Conservation (phyloP, 2,329 filamentous ascomycete genomes). For the Calonectria henricotiae region DNA sequence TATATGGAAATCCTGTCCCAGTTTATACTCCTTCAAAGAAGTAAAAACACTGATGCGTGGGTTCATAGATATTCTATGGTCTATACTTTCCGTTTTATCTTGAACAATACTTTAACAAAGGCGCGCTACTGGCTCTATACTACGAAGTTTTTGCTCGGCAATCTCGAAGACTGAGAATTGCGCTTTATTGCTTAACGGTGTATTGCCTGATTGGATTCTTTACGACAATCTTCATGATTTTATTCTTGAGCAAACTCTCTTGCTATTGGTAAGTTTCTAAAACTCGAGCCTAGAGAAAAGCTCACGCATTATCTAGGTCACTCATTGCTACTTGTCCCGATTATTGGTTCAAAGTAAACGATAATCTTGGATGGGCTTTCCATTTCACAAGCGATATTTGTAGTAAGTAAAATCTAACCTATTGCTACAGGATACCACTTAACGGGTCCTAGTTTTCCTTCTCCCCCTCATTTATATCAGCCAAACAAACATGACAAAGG, state of each 20-base stretch:
- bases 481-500: conserved; percentile 15
- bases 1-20: background rate
- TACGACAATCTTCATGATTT: background rate
- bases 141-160: conserved; percentile 17
- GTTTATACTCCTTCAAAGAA: too few relatives aligned
- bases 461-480: conserved; percentile 15
- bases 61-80: background rate
- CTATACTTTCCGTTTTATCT: conserved; percentile 17
- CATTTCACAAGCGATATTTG: conserved; percentile 6
- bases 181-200: background rate
- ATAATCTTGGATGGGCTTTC: conserved; percentile 26
- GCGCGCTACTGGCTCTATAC: conserved; percentile 18
- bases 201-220: background rate
- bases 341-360: background rate
- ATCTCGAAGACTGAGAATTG: background rate
- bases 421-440: background rate
- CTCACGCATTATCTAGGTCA: background rate
- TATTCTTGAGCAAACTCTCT: background rate
- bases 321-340: background rate
- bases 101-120: conserved; percentile 22
- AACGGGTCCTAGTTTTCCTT: conserved; percentile 1
- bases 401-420: background rate
- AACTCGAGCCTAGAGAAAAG: too few relatives aligned
- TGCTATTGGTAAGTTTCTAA: conserved; percentile 3
- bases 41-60: background rate